phyloP scores from a whole-genome alignment of 495 filamentous ascomycete genomes.

The Mycothermus thermophilus region DNA sequence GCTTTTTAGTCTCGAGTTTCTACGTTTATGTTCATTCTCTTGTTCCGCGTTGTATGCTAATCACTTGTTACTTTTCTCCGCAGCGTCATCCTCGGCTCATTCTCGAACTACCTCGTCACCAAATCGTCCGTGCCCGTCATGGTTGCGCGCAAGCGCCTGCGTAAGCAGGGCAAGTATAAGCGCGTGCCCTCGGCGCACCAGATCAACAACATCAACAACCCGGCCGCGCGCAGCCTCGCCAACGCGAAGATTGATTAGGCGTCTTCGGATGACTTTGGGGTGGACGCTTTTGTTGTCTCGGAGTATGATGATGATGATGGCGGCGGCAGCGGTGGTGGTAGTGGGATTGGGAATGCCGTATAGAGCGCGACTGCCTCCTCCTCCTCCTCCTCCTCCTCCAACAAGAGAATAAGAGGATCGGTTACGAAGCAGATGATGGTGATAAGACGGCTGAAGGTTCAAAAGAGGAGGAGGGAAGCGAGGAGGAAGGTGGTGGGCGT shows the following conservation, averaged over 20 bases:
- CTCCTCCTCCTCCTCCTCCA: no score
- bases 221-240: slow-evolving; percentile 47
- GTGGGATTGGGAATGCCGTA: no score
- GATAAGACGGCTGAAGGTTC: no score
- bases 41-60: neutral
- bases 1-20: slow-evolving; percentile 3
- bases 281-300: no score
- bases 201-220: slow-evolving; percentile 56
- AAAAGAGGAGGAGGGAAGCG: no score
- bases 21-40: neutral
- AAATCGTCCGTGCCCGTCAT: slow-evolving; percentile 95
- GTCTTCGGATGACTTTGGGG: no score
- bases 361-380: no score
- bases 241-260: slow-evolving; percentile 52
- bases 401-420: no score
- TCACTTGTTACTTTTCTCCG: neutral
- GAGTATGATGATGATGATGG: no score
- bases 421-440: no score
- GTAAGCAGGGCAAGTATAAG: slow-evolving; percentile 59
- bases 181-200: slow-evolving; percentile 43
- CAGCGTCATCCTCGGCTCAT: slow-evolving; percentile 84
- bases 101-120: slow-evolving; percentile 91
- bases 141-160: slow-evolving; percentile 71
- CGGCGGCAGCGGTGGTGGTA: no score
- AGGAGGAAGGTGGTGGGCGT: no score